These are phyloP conservation scores for Cercospora sp. DNA, from an alignment of 2,329 filamentous ascomycete species.

Conservation along the genomic window DNA sequence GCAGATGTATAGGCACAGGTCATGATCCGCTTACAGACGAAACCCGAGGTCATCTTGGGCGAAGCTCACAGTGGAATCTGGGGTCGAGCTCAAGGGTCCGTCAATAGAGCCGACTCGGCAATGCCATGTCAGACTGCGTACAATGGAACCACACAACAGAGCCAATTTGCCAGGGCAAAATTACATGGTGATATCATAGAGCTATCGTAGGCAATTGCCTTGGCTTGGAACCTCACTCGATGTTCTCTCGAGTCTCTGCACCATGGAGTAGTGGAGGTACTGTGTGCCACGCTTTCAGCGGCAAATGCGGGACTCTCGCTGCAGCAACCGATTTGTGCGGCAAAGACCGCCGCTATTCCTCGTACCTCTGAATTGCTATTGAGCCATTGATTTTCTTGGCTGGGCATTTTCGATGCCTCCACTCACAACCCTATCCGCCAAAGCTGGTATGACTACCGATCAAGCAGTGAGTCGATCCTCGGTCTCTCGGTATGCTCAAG, in stretches of 20 bases:
- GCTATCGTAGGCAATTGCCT: background rate
- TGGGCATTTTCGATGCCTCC: background rate
- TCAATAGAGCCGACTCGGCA: background rate
- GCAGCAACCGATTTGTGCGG: conserved; percentile 5
- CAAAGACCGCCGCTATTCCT: background rate
- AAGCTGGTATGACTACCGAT: background rate
- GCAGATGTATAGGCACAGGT: background rate
- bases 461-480: background rate
- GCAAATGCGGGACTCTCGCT: conserved; percentile 11
- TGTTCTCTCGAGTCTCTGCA: background rate
- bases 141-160: background rate
- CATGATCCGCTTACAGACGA: background rate
- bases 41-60: conserved; percentile 7
- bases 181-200: background rate
- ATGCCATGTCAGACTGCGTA: background rate
- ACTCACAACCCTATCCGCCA: background rate
- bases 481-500: background rate
- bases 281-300: background rate
- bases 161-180: background rate
- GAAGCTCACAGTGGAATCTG: background rate
- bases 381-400: conserved; percentile 3
- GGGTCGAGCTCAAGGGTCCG: background rate
- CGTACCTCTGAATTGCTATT: conserved; percentile 6
- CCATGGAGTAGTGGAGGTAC: background rate
- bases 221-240: background rate